Percentiles rank a stretch among this genome's conserved stretches.
Evolutionary conservation across 73 alveolate genomes (phyloP).

Genomic region (Paramecium biaurelia): DNA sequence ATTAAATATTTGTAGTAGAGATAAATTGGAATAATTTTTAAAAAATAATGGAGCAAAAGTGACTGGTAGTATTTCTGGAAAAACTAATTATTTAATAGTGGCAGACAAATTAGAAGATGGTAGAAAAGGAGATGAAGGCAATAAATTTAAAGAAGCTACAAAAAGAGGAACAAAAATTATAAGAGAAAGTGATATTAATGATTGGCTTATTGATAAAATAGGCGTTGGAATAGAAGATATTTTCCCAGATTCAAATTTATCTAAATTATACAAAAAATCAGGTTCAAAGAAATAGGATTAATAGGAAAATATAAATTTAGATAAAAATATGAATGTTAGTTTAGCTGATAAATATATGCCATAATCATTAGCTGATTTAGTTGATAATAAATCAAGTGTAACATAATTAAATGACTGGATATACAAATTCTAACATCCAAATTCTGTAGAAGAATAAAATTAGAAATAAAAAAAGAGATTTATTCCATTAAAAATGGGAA

Average conservation of each 20-base stretch:
- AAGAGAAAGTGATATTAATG: slow-evolving; percentile 77
- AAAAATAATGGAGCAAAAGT: slow-evolving; percentile 76
- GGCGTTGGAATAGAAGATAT: slow-evolving; percentile 67
- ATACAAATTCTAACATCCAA: slow-evolving; percentile 92
- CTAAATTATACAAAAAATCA: slow-evolving; percentile 5
- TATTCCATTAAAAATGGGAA: slow-evolving; percentile 77
- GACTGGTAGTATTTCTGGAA: slow-evolving; percentile 86
- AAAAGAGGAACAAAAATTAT: slow-evolving; percentile 75
- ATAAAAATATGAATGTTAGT: not conserved
- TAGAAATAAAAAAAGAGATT: slow-evolving; percentile 81
- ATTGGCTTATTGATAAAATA: slow-evolving; percentile 71
- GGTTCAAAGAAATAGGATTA: not conserved
- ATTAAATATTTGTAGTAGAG: slow-evolving; percentile 71
- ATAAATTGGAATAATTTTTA: slow-evolving; percentile 57
- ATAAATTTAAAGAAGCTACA: slow-evolving; percentile 85
- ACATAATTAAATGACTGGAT: slow-evolving; percentile 92
- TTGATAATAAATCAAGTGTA: slow-evolving; percentile 87
- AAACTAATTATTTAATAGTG: slow-evolving; percentile 84
- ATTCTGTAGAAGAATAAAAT: not conserved
- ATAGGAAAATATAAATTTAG: not conserved
- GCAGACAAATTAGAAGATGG: slow-evolving; percentile 98
- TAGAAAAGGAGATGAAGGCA: slow-evolving; percentile 89
- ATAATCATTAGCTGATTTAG: slow-evolving; percentile 74
- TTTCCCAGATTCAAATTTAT: not conserved
- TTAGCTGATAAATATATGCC: slow-evolving; percentile 96